Conservation (phyloP, 1,139 yeast species). For the Geotrichum phurueaensis region DNA sequence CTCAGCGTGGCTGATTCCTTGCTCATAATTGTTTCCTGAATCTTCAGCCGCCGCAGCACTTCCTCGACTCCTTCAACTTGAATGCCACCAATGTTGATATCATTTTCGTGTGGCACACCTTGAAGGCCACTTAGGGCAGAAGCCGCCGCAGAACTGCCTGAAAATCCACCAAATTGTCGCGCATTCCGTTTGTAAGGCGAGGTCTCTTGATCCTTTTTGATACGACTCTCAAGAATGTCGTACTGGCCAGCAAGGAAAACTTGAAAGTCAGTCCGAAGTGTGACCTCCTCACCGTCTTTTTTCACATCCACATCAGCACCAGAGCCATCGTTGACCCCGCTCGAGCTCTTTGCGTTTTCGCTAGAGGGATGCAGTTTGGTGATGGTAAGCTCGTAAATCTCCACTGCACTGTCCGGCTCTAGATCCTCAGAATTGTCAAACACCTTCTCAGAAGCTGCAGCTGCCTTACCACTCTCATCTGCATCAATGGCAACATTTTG, state of each 20-base stretch:
- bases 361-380: constrained; percentile 4
- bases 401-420: neutral
- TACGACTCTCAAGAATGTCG: constrained; percentile 19
- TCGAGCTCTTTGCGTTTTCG: neutral
- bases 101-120: constrained; percentile 12
- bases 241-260: constrained; percentile 26
- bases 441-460: neutral
- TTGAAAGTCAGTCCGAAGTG: constrained; percentile 24
- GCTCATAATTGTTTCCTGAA: constrained; percentile 19
- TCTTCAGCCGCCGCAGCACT: constrained; percentile 27
- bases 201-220: constrained; percentile 9
- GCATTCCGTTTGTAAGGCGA: constrained; percentile 10
- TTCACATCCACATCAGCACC: neutral
- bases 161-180: constrained; percentile 7
- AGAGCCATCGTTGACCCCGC: neutral
- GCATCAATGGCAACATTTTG: neutral
- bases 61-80: constrained; percentile 30
- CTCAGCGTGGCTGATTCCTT: neutral
- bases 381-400: constrained; percentile 3
- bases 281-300: neutral
- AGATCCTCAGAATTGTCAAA: neutral
- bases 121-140: neutral
- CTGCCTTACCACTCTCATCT: neutral
- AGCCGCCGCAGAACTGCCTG: neutral
- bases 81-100: constrained; percentile 30